Percentiles rank a stretch among this genome's conserved stretches.
Conservation (phyloP, 495 filamentous ascomycete genomes). For the Xylona heveae region DNA sequence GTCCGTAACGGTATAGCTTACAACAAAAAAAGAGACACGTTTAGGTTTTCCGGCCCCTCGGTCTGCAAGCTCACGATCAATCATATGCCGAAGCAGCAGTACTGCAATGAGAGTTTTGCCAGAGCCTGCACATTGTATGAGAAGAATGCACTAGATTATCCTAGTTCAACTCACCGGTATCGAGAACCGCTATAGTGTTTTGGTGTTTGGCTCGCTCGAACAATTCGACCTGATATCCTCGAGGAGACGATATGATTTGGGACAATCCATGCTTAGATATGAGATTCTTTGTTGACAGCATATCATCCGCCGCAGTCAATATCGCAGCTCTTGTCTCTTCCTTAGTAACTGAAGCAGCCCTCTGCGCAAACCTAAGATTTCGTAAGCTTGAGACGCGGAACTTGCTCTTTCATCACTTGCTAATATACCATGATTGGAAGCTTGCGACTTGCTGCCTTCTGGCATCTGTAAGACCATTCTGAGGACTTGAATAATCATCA, state of each 20-base stretch:
- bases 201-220: conserved; percentile 72
- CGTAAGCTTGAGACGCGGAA: conserved; percentile 3
- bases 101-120: conserved; percentile 94
- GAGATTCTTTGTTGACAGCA: conserved; percentile 21
- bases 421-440: conserved; percentile 1
- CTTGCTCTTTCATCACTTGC: too few relatives aligned
- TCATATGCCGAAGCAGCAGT: conserved; percentile 54
- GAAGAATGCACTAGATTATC: not conserved
- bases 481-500: not conserved
- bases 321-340: conserved; percentile 13
- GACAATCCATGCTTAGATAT: conserved; percentile 22
- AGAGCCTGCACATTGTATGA: conserved; percentile 35
- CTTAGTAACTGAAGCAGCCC: conserved; percentile 15
- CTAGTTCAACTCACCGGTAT: conserved; percentile 40
- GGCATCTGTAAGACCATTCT: not conserved
- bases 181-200: conserved; percentile 90
- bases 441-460: conserved; percentile 1
- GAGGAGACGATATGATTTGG: conserved; percentile 45
- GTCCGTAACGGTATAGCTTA: too few relatives aligned
- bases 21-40: conserved; percentile 70
- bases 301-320: conserved; percentile 13
- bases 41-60: conserved; percentile 35
- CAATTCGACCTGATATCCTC: conserved; percentile 84
- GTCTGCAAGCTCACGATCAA: conserved; percentile 58
- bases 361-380: conserved; percentile 21